Evolutionary conservation across 768 basidiomycete genomes (phyloP).

Genomic region (Galerina sulciceps): DNA sequence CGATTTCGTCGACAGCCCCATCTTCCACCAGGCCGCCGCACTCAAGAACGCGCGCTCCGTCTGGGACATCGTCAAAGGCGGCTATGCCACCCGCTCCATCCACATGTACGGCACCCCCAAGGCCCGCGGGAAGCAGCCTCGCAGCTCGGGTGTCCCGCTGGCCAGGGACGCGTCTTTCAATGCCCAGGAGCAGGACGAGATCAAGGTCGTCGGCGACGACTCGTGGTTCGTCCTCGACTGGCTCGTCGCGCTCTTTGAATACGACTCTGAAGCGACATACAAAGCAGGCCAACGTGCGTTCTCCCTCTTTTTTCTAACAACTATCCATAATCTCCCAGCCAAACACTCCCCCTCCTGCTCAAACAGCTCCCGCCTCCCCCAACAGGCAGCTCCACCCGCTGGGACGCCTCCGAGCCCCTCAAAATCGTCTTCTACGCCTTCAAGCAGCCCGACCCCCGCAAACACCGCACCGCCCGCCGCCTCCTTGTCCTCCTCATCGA

Average conservation of each 20-base stretch:
- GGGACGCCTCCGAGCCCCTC: conserved; percentile 45
- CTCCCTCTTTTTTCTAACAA: not conserved
- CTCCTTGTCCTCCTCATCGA: conserved; percentile 23
- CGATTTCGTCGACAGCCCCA: conserved; percentile 56
- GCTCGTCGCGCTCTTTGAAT: conserved; percentile 70
- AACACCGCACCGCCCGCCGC: conserved; percentile 14
- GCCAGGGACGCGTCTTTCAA: conserved; percentile 20
- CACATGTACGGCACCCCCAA: conserved; percentile 31
- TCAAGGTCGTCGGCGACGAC: conserved; percentile 54
- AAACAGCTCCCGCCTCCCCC: conserved; percentile 63
- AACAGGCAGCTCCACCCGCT: conserved; percentile 49
- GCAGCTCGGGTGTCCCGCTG: conserved; percentile 13
- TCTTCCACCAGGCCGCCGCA: conserved; percentile 57
- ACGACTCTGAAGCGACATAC: conserved; percentile 52
- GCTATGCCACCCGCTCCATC: conserved; percentile 47
- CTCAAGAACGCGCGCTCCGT: conserved; percentile 58
- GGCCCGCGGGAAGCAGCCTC: conserved; percentile 37
- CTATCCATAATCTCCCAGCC: conserved; percentile 6
- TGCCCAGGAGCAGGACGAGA: conserved; percentile 18
- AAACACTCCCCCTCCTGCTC: conserved; percentile 57
- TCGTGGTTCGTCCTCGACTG: conserved; percentile 79
- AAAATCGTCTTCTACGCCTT: conserved; percentile 26
- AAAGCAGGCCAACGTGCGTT: conserved; percentile 39
- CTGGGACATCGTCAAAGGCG: conserved; percentile 64
- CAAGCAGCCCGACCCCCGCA: conserved; percentile 22